Evolutionary conservation across 192 early-diverging fungal species (phyloP).

Genomic region (Linnemannia zychae): DNA sequence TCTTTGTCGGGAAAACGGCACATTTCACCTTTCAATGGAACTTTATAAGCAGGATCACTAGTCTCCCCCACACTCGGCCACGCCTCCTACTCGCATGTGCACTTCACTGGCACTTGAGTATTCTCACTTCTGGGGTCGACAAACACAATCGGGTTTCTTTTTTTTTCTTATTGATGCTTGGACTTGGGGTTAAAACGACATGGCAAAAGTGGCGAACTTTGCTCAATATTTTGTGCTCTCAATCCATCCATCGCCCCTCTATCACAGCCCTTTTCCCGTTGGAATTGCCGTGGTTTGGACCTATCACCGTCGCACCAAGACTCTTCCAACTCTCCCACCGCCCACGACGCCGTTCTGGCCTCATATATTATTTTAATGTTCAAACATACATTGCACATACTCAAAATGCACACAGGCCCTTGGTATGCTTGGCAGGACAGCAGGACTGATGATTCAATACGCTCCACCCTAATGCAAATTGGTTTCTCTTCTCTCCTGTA

Average conservation of each 20-base stretch:
- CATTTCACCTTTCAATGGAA: not conserved
- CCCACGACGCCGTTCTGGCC: slow-evolving; percentile 2
- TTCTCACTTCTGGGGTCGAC: not conserved
- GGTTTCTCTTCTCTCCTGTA: slow-evolving; percentile 12
- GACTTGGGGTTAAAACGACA: slow-evolving; percentile 3
- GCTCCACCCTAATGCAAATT: not conserved
- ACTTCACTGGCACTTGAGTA: not conserved
- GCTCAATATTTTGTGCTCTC: slow-evolving; percentile 10
- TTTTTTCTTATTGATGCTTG: not conserved
- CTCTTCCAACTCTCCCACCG: not conserved
- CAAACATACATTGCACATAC: not conserved
- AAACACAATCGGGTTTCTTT: not conserved
- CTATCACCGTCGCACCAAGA: not conserved
- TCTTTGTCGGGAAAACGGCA: not conserved
- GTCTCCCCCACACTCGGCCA: not conserved
- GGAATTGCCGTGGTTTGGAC: not conserved
- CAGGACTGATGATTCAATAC: not conserved
- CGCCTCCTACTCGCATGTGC: not conserved
- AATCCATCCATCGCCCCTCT: not conserved
- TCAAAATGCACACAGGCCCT: no score
- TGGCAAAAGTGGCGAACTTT: slow-evolving; percentile 3
- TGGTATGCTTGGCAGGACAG: not conserved
- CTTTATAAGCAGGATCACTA: not conserved
- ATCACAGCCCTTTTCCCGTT: slow-evolving; percentile 9
- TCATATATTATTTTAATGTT: not conserved